Evolutionary conservation across 140 eudicot genomes (phyloP), one percentile per base, ranked within the genome.

Genomic region (Bidens hawaiensis): DNA sequence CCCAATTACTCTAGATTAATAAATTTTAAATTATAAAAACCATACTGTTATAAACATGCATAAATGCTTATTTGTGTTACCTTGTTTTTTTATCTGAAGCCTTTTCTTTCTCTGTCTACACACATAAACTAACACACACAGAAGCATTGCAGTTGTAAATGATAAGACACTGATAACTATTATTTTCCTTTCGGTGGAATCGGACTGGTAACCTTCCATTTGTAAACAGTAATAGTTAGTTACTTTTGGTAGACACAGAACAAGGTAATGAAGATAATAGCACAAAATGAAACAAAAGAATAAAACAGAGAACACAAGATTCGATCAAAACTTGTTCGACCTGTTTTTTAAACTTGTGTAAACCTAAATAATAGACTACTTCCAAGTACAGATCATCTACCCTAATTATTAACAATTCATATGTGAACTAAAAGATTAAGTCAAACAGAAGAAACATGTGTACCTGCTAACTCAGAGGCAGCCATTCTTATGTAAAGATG

Each of bases 401-500:
- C n/a, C n/a, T n/a, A n/a, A n/a, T n/a, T n/a, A n/a, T n/a, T n/a
- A n/a, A n/a, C n/a, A n/a, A n/a, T n/a, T n/a, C n/a, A n/a, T n/a
- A n/a, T n/a, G n/a, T n/a, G n/a, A n/a, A n/a, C n/a, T n/a, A n/a
- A n/a, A n/a, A n/a, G n/a, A n/a, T n/a, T n/a, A n/a, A n/a, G n/a
- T n/a, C n/a, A n/a, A n/a, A n/a, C n/a, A n/a, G 10, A 56, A 58
- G n/a, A 18, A 17, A 36, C 27, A 4, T 22, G 42, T 23, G 53
- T 66, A 53, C 63, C 63, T 59, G 22, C 57, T 67, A 45, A 54
- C 42, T 78, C 64, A 6, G 63, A 67, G 52, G 82, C 62, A 6
- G 75, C 53, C 24, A 54, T 30, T 62, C 60, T 61, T 19, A 78
- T 30, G 17, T 67, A 78, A 18, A 72, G 14, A 23, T 46, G 24